Evolutionary conservation across 1,284 basidiomycete species (phyloP).

Genomic region (Wallemia hederae): DNA sequence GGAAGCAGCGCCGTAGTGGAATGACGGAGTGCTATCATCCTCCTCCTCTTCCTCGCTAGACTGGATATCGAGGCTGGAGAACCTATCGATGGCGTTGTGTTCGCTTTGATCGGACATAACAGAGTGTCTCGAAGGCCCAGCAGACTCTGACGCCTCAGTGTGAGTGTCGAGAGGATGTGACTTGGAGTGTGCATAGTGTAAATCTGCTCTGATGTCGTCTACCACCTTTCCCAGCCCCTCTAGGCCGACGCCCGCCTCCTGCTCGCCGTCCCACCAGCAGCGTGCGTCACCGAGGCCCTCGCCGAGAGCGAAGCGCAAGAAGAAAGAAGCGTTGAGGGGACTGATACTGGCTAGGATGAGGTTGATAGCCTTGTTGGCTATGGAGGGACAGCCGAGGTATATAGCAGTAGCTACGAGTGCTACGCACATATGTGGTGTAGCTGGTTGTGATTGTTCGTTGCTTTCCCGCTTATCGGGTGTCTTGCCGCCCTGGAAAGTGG

Average conservation of each 20-base stretch:
- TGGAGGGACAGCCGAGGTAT: background rate
- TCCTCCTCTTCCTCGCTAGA: background rate
- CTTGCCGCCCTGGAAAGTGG: background rate
- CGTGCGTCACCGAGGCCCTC: background rate
- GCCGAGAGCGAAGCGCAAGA: background rate
- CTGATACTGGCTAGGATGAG: background rate
- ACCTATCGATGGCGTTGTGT: background rate
- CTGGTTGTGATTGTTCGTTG: no score
- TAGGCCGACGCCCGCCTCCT: background rate
- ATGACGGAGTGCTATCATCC: background rate
- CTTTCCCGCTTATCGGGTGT: no score
- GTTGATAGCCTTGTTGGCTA: background rate
- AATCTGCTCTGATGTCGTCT: no score
- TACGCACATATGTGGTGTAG: background rate
- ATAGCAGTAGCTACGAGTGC: background rate
- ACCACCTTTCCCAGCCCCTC: background rate
- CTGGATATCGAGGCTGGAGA: background rate
- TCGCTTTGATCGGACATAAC: no score
- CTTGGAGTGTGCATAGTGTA: no score
- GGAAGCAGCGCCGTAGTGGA: background rate
- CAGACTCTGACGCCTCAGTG: background rate
- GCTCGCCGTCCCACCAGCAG: background rate
- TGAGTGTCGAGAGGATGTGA: background rate
- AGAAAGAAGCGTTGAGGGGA: background rate
- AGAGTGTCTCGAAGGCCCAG: no score